A percentile compares a stretch with the other conserved stretches of the same genome.
These are phyloP conservation scores for Erythrophleum ivorense DNA, from an alignment of 331 rosid species.

Conservation along the genomic window DNA sequence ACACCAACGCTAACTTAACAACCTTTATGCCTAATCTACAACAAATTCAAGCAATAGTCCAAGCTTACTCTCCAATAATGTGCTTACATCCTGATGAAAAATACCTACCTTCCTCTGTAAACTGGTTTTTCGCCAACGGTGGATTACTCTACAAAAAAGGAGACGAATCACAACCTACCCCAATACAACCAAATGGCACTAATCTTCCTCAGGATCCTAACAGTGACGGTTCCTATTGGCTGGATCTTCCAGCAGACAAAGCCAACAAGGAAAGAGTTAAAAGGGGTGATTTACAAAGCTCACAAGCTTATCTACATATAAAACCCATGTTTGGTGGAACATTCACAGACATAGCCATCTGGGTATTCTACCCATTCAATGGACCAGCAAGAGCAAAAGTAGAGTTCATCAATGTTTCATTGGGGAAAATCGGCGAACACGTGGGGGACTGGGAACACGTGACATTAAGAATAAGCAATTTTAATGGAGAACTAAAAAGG, in stretches of 20 bases:
- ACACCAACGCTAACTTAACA: background rate
- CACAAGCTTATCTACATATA: slow-evolving; percentile 47
- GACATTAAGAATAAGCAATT: slow-evolving; percentile 61
- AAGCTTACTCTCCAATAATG: slow-evolving; percentile 37
- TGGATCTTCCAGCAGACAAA: slow-evolving; percentile 53
- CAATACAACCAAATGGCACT: slow-evolving; percentile 34
- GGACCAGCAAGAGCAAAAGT: slow-evolving; percentile 60
- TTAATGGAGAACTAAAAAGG: slow-evolving; percentile 51
- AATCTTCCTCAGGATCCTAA: slow-evolving; percentile 54
- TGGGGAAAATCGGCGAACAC: slow-evolving; percentile 39
- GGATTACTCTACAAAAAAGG: slow-evolving; percentile 30
- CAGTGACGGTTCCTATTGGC: slow-evolving; percentile 60
- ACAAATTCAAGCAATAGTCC: slow-evolving; percentile 29
- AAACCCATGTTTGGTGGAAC: slow-evolving; percentile 66
- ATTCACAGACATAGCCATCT: slow-evolving; percentile 54
- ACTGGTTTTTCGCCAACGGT: slow-evolving; percentile 31
- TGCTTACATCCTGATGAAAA: slow-evolving; percentile 33
- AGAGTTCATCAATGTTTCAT: slow-evolving; percentile 38
- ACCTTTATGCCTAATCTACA: slow-evolving; percentile 21
- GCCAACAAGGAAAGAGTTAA: slow-evolving; percentile 47
- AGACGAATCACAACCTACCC: slow-evolving; percentile 9
- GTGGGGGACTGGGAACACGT: slow-evolving; percentile 68
- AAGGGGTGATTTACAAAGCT: slow-evolving; percentile 44
- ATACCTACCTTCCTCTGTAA: slow-evolving; percentile 32
- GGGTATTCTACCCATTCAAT: slow-evolving; percentile 70